Conservation (phyloP, 2,329 filamentous ascomycete species). For the Hymenoscyphus linearis region DNA sequence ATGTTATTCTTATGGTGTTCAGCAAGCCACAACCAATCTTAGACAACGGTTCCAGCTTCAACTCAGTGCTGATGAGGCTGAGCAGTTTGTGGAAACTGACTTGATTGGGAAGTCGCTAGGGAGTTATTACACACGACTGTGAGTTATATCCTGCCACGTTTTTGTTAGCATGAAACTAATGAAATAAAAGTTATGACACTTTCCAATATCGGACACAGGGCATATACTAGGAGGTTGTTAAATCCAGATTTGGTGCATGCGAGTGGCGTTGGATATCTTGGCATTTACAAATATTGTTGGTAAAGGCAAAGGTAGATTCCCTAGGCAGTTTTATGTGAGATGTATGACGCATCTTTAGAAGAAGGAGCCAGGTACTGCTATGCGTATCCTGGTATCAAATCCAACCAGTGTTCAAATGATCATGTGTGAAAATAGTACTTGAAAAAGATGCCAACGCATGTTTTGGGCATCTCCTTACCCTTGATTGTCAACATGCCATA, state of each 20-base stretch:
- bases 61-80: slow-evolving; percentile 75
- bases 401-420: neutral
- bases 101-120: slow-evolving; percentile 75
- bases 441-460: neutral
- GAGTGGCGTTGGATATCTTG: slow-evolving; percentile 17
- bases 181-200: slow-evolving; percentile 61
- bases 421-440: neutral
- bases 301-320: slow-evolving; percentile 1
- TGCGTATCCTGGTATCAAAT: neutral
- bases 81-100: slow-evolving; percentile 74
- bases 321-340: neutral
- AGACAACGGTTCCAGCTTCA: slow-evolving; percentile 76
- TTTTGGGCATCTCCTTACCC: neutral
- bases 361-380: neutral
- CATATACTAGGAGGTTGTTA: slow-evolving; percentile 57
- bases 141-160: slow-evolving; percentile 35
- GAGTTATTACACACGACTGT: slow-evolving; percentile 84
- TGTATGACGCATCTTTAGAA: neutral
- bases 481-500: neutral
- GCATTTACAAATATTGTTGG: slow-evolving; percentile 15
- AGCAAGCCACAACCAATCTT: slow-evolving; percentile 63
- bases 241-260: slow-evolving; percentile 10
- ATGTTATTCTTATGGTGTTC: slow-evolving; percentile 71
- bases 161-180: slow-evolving; percentile 7
- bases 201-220: slow-evolving; percentile 86